A percentile compares a stretch with the other conserved stretches of the same genome.
Conservation (phyloP, 148 eudicot genomes). For the Linanthus parryae region DNA sequence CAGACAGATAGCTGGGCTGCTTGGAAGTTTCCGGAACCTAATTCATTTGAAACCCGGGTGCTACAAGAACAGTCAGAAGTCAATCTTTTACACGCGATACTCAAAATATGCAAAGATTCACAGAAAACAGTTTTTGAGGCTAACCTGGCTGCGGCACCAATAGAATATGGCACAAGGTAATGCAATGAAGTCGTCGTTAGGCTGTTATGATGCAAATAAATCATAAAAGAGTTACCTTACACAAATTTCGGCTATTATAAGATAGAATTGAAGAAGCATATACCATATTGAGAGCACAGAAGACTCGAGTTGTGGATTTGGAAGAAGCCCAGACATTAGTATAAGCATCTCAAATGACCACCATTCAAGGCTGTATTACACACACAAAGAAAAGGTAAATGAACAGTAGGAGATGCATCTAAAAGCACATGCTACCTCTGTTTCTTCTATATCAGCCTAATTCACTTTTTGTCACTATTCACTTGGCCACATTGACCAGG, state of each 20-base stretch:
- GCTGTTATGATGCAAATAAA: slow-evolving; percentile 19
- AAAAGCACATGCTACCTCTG: too few species aligned
- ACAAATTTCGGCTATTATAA: neutral
- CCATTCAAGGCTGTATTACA: slow-evolving; percentile 34
- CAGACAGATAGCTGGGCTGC: slow-evolving; percentile 25
- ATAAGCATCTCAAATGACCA: slow-evolving; percentile 40
- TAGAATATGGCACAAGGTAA: slow-evolving; percentile 30
- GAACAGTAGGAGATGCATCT: neutral
- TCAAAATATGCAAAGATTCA: neutral
- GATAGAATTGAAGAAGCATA: slow-evolving; percentile 9
- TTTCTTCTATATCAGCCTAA: neutral
- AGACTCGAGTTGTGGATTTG: slow-evolving; percentile 39
- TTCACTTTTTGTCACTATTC: neutral
- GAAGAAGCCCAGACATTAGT: slow-evolving; percentile 32
- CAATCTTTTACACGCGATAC: neutral
- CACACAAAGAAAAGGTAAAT: neutral
- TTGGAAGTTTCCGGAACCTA: slow-evolving; percentile 44
- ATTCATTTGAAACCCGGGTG: slow-evolving; percentile 40
- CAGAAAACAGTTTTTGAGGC: slow-evolving; percentile 9
- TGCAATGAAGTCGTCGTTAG: slow-evolving; percentile 30
- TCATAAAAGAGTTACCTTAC: neutral
- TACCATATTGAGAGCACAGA: slow-evolving; percentile 49
- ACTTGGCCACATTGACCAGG: too few species aligned
- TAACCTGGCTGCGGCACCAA: slow-evolving; percentile 45
- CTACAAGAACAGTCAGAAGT: slow-evolving; percentile 13